Evolutionary conservation across 2,329 filamentous ascomycete genomes (phyloP), one percentile per base, ranked within the genome.

Genomic region (Coleophoma crateriformis): DNA sequence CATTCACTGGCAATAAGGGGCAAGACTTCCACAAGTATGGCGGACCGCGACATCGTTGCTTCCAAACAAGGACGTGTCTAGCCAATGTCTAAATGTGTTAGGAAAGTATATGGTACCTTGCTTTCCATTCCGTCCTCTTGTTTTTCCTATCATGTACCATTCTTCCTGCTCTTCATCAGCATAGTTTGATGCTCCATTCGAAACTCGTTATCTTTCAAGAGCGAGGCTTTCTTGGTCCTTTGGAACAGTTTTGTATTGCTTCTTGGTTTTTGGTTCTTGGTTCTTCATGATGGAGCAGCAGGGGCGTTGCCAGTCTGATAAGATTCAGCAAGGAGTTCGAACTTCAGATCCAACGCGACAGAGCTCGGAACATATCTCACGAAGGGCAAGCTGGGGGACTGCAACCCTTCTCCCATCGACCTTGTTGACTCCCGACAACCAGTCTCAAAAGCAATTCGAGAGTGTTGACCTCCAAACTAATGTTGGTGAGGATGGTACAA

Each of bases 351-450:
- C 27, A 27, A 27, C 67, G 45, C 68, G 64, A 51, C 64, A 63
- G 54, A 65, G 57, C 46, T 74, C 70, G 37, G 59, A 69, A 48
- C 67, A 70, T 57, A 63, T 67, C 51, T 62, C 67, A 43, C 65
- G 61, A 56, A 68, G 70, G 53, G 63, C 67, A 47, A 67, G 63
- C 56, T 71, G 68, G 68, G 64, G 62, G 47, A 66, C 64, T n/a
- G 59, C 64, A 38, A 60, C 61, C 27, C 55, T 60, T 37, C 59
- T 58, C 5, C 61, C 63, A 32, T 58, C 64, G 12, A 58, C 55
- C 43, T 57, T 63, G 20, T 63, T 54, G 50, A 47, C 37, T 33
- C 42, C 27, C 50, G 33, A 33, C 19, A 44, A 50, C 38, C 32
- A 13, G 17, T 48, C 52, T 19, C 63, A 61, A 47, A 62, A 60